These are phyloP conservation scores for Myrica gale DNA, from an alignment of 306 rosid species.

Conservation along the genomic window DNA sequence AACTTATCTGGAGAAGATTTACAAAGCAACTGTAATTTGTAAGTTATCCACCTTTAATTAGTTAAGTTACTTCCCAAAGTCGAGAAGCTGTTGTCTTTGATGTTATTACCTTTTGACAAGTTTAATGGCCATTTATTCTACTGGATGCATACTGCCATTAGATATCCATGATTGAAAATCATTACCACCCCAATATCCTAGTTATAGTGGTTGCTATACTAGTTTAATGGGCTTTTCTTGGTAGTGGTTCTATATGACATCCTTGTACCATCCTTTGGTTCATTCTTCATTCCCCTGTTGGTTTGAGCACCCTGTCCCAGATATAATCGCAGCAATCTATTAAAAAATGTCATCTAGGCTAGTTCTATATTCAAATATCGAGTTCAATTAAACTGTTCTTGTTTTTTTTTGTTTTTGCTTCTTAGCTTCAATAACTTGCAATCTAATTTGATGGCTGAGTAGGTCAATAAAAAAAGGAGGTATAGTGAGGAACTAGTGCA, in stretches of 20 bases:
- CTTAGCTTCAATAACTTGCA: neutral
- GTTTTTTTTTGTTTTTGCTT: too few relatives aligned
- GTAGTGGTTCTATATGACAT: too few relatives aligned
- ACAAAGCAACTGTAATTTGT: constrained; percentile 92
- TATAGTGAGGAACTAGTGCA: neutral
- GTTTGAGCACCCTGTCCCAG: neutral
- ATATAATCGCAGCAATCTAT: neutral
- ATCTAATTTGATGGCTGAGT: neutral
- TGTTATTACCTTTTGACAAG: neutral
- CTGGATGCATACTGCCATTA: neutral
- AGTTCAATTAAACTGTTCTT: neutral
- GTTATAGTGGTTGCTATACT: too few relatives aligned
- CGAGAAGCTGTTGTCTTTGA: neutral
- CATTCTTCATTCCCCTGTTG: neutral
- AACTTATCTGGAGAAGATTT: constrained; percentile 79
- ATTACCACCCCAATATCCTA: too few relatives aligned
- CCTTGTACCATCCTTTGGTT: neutral
- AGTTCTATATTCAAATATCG: too few relatives aligned
- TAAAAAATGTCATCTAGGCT: neutral
- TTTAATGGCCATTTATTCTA: neutral
- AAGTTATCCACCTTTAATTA: constrained; percentile 24
- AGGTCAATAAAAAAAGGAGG: neutral
- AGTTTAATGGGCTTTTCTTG: too few relatives aligned
- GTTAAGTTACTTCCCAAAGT: neutral
- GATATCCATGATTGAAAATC: too few relatives aligned